Conservation (phyloP, 306 rosid species). For the Quercus berberidifolia region DNA sequence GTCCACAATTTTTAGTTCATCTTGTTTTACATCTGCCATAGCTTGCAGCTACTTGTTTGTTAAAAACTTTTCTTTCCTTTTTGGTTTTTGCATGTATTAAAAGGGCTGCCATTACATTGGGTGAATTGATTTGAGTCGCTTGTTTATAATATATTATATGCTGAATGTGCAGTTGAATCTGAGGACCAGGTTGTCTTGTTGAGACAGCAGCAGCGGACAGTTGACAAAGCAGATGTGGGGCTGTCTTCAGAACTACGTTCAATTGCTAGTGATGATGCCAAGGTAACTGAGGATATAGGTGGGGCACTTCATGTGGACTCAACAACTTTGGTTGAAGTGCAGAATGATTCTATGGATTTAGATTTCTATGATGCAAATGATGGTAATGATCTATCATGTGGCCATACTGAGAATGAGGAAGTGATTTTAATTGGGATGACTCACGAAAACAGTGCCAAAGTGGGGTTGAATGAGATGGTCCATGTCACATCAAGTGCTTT, state of each 20-base stretch:
- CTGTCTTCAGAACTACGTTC: constrained; percentile 16
- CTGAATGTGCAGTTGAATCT: constrained; percentile 34
- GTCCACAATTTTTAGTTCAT: background rate
- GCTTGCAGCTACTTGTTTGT: background rate
- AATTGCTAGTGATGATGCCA: constrained; percentile 10
- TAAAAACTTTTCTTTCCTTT: background rate
- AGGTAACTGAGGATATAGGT: constrained; percentile 7
- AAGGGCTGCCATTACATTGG: background rate
- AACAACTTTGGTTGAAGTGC: constrained; percentile 13
- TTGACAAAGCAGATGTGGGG: constrained; percentile 12
- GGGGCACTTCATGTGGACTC: constrained; percentile 7
- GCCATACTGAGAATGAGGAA: constrained; percentile 17
- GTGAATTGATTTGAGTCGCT: constrained; percentile 14
- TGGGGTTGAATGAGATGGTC: constrained; percentile 8
- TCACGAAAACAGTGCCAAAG: constrained; percentile 25
- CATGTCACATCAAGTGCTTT: constrained; percentile 28
- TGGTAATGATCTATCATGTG: constrained; percentile 3
- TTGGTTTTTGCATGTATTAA: constrained; percentile 6
- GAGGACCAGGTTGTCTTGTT: constrained; percentile 21
- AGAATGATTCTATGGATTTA: constrained; percentile 23
- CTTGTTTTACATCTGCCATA: background rate
- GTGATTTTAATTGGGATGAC: background rate
- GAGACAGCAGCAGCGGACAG: constrained; percentile 15
- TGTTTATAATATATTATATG: constrained; percentile 8
- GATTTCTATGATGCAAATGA: constrained; percentile 20